Evolutionary conservation across 129 eudicot species (phyloP).

Genomic region (Apium graveolens): DNA sequence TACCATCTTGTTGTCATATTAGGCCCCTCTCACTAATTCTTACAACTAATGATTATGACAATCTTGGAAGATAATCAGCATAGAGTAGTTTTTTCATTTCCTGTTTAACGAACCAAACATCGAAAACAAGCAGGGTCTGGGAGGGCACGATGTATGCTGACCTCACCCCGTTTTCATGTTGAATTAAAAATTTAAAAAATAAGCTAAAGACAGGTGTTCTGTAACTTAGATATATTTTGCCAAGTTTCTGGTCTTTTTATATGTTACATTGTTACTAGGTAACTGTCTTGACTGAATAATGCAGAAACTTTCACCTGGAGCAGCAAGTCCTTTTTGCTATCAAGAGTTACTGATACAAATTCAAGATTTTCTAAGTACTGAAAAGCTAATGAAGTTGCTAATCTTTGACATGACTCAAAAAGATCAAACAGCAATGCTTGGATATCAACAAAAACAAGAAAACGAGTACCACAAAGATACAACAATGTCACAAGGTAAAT

Average conservation of each 20-base stretch:
- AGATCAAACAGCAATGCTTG: background rate
- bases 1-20: background rate
- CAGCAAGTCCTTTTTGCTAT: background rate
- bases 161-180: background rate
- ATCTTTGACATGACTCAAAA: background rate
- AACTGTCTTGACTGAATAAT: background rate
- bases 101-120: background rate
- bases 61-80: background rate
- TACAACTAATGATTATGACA: constrained; percentile 5
- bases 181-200: background rate
- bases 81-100: background rate
- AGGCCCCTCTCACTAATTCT: constrained; percentile 1
- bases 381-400: background rate
- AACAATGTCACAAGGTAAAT: background rate
- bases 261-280: background rate
- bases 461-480: background rate
- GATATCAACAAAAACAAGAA: background rate
- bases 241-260: background rate
- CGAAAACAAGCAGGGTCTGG: background rate
- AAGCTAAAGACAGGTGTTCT: background rate
- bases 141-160: background rate
- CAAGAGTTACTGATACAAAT: background rate
- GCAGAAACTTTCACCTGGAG: background rate
- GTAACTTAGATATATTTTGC: background rate
- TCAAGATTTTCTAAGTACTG: background rate